Evolutionary conservation across 2,329 filamentous ascomycete species (phyloP), one percentile per base, ranked within the genome.

Genomic region (Plenodomus tracheiphilus): DNA sequence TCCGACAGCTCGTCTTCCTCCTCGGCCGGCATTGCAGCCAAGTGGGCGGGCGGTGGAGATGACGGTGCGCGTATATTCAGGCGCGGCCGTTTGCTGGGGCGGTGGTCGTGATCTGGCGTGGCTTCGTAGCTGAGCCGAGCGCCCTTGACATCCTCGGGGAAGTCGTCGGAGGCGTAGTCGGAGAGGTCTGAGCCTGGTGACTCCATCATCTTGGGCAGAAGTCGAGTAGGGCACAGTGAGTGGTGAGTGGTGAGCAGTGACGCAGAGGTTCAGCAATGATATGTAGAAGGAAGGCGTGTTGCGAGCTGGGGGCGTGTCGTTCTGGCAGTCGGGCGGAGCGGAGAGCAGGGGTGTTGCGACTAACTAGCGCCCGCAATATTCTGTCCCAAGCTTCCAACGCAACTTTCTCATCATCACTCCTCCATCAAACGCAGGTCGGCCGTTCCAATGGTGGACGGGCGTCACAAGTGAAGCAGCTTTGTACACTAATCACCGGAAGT

Each of bases 1-100:
- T 89, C 91, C 7, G 91, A 96, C 51, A 97, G 86, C 45, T 91
- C 88, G 43, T 84, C 75, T 59, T 81, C 59, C 37, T 65, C 63
- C 18, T 67, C 69, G 19, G 46, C 45, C 13, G 46, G 39, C 39
- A 46, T 51, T 28, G 53, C 50, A 40, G 44, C 56, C 44, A 46
- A 46, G 41, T 45, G 52, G 40, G 54, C 60, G 53, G 51, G 73
- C 64, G 72, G 54, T 63, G 72, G 54, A 68, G 54, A 56, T 2
- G 66, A 68, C 62, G 52, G 71, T 25, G 65, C 62, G 58, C 61
- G 67, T 13, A 61, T 51, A 64, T 67, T 76, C 28, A 70, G 61
- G 37, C 68, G 67, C 43, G 64, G 64, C n/a, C 66, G 67, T 56
- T 71, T 70, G 66, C 53, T 68, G 17, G 74, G 75, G 46, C 72